Evolutionary conservation across 2,329 filamentous ascomycete genomes (phyloP).

Genomic region (Neofusicoccum umdonicola): DNA sequence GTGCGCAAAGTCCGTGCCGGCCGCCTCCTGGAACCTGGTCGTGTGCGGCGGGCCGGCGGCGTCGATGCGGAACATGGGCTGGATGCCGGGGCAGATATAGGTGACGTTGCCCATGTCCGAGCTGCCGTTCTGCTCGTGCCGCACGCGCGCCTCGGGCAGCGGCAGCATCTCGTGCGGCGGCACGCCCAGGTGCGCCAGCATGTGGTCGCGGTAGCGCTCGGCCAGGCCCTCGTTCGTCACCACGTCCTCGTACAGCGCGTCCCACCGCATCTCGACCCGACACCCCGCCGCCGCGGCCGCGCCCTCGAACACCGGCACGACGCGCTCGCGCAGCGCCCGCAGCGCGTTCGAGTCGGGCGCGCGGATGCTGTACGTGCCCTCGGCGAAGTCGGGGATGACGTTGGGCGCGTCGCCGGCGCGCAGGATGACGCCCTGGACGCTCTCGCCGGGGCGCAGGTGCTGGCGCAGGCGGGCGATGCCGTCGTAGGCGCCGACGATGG

Average conservation of each 20-base stretch:
- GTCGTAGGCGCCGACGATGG: conserved; percentile 22
- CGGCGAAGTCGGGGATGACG: conserved; percentile 40
- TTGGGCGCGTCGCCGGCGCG: conserved; percentile 33
- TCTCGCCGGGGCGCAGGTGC: conserved; percentile 40
- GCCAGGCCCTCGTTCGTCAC: conserved; percentile 11
- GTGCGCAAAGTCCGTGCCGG: conserved; percentile 19
- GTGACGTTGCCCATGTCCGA: conserved; percentile 24
- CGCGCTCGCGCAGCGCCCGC: conserved; percentile 29
- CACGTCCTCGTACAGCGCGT: conserved; percentile 15
- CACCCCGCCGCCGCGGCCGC: conserved; percentile 50
- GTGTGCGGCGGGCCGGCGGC: conserved; percentile 22
- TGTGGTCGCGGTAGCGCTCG: background rate
- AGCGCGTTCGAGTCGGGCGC: conserved; percentile 28
- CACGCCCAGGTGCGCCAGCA: background rate
- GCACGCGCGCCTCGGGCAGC: background rate
- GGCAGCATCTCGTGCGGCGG: conserved; percentile 1
- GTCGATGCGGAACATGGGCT: conserved; percentile 23
- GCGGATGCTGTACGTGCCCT: conserved; percentile 38
- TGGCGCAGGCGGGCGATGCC: conserved; percentile 37
- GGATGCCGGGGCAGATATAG: conserved; percentile 22
- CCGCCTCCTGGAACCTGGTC: conserved; percentile 21
- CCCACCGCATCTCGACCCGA: conserved; percentile 4
- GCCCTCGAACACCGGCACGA: conserved; percentile 47
- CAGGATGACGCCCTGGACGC: conserved; percentile 35
- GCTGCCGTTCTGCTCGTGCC: conserved; percentile 16